Percentiles rank a stretch among this genome's conserved stretches.
Conservation (phyloP, 1,284 basidiomycete genomes). For the Cutaneotrichosporon sp. region DNA sequence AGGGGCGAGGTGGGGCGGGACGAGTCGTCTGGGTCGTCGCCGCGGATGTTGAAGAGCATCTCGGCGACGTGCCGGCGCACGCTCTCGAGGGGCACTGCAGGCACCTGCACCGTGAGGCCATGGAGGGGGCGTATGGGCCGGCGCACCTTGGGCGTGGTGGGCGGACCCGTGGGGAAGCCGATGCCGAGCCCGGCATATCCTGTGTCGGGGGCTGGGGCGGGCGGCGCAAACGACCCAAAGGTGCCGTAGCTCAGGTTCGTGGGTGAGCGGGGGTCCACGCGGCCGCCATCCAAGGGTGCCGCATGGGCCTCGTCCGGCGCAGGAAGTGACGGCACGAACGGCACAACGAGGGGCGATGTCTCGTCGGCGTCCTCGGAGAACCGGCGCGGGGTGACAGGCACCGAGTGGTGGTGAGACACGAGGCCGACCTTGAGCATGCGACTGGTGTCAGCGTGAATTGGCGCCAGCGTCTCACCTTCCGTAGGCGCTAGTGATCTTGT, state of each 20-base stretch:
- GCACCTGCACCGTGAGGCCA: conserved; percentile 1
- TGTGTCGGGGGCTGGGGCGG: not conserved
- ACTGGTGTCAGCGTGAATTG: conserved; percentile 1
- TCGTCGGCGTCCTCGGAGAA: not conserved
- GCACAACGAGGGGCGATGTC: not conserved
- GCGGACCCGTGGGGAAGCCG: conserved; percentile 1
- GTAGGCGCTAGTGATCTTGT: conserved; percentile 8
- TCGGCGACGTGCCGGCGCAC: conserved; percentile 4
- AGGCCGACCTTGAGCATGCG: conserved; percentile 9
- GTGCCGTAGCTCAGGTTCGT: conserved; percentile 3
- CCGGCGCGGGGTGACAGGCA: not conserved
- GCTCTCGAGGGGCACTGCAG: not conserved
- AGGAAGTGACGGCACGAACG: not conserved
- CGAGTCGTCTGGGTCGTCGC: not conserved
- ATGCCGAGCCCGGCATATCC: not conserved
- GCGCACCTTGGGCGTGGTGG: not conserved
- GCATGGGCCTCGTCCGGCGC: not conserved
- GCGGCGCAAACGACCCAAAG: conserved; percentile 2
- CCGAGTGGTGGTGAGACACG: not conserved
- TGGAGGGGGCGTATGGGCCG: not conserved
- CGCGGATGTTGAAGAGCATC: conserved; percentile 10
- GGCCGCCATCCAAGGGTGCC: not conserved
- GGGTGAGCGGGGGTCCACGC: not conserved
- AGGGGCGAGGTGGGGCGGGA: not conserved
- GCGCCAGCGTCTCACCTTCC: not conserved